Evolutionary conservation across 306 rosid species (phyloP), one percentile per base, ranked within the genome.

Genomic region (Glycine soja): DNA sequence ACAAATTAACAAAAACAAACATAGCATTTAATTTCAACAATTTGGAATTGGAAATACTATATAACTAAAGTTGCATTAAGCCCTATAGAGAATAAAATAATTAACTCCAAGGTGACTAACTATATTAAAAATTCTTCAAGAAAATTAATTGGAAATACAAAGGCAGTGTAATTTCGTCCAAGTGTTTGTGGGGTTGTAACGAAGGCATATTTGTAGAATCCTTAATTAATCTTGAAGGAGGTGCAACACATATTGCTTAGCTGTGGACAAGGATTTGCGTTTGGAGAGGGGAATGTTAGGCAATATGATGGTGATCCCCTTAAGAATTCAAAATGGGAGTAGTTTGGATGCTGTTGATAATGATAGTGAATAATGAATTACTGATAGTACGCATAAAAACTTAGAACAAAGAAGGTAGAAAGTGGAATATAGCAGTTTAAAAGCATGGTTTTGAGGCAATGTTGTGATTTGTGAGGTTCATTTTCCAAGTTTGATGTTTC

Each of bases 171-270:
- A n/a, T n/a, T n/a, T n/a, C n/a, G n/a, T n/a, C n/a, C n/a, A n/a
- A n/a, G n/a, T n/a, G n/a, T n/a, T n/a, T n/a, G n/a, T n/a, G n/a
- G n/a, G n/a, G n/a, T n/a, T n/a, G n/a, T n/a, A n/a, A n/a, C n/a
- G n/a, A n/a, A n/a, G n/a, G n/a, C n/a, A n/a, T n/a, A n/a, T n/a
- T n/a, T n/a, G n/a, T n/a, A n/a, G n/a, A n/a, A n/a, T n/a, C n/a
- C n/a, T n/a, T n/a, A n/a, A n/a, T n/a, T n/a, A n/a, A n/a, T n/a
- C n/a, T n/a, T 95, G 97, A 82, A 84, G 76, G 90, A 87, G 63
- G 96, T 83, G 24, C 19, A 89, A 45, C 82, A 87, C 34, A 10
- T 90, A 53, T 80, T 95, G 84, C 80, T 82, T 16, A 75, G 58
- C 4, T 74, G 74, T 58, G 53, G 54, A 15, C 82, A 85, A n/a